These are phyloP conservation scores for Brassica balearica DNA, from an alignment of 441 rosid genomes.

Conservation along the genomic window DNA sequence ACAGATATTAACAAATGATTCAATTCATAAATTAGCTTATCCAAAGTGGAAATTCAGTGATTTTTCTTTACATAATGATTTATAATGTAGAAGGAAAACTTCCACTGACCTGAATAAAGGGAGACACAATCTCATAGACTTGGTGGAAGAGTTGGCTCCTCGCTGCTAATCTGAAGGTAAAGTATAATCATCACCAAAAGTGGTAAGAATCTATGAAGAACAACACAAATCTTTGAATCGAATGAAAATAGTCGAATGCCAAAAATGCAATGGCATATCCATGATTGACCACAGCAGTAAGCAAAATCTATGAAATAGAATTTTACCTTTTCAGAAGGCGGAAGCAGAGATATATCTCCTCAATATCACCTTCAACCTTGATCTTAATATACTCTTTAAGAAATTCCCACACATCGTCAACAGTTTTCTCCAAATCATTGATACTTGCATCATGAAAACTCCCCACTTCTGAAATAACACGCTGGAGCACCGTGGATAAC, in stretches of 20 bases:
- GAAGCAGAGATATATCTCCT: conserved; percentile 83
- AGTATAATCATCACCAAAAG: conserved; percentile 5
- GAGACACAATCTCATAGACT: conserved; percentile 56
- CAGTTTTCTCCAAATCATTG: conserved; percentile 58
- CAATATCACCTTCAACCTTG: conserved; percentile 77
- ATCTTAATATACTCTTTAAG: conserved; percentile 69
- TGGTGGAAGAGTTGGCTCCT: conserved; percentile 60
- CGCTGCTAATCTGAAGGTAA: conserved; percentile 58
- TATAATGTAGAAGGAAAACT: conserved; percentile 1
- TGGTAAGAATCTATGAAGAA: neutral
- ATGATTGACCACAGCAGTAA: neutral
- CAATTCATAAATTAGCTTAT: conserved; percentile 8
- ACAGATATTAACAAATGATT: conserved; percentile 9
- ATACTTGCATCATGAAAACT: conserved; percentile 48
- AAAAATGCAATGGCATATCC: neutral
- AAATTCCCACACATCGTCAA: conserved; percentile 62
- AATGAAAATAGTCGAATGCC: neutral
- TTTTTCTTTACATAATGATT: neutral
- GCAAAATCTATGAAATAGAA: conserved; percentile 1
- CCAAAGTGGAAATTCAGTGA: neutral
- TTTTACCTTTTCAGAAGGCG: conserved; percentile 73
- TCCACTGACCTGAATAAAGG: conserved; percentile 73
- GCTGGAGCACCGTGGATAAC: conserved; percentile 69
- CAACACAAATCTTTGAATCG: neutral
- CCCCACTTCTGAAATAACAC: conserved; percentile 46